These are phyloP conservation scores for Chaetomiaceae sp. DNA, from an alignment of 2,329 filamentous ascomycete species.

Conservation along the genomic window DNA sequence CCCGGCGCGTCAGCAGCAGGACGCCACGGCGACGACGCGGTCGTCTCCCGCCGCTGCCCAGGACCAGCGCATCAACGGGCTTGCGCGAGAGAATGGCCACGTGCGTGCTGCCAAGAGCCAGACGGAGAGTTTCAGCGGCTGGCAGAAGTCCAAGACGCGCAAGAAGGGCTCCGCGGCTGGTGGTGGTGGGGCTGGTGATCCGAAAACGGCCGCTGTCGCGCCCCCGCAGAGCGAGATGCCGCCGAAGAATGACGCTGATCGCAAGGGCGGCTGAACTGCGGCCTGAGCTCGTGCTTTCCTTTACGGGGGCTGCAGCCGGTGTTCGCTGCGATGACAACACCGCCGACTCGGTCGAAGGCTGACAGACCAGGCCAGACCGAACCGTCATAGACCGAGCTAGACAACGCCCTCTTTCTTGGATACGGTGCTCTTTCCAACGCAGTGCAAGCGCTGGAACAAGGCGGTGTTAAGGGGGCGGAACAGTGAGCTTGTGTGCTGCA, in stretches of 20 bases:
- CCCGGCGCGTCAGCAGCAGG: slow-evolving; percentile 25
- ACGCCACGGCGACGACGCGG: slow-evolving; percentile 22
- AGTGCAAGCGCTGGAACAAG: no score
- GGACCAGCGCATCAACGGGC: slow-evolving; percentile 35
- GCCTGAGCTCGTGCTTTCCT: no score
- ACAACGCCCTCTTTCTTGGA: slow-evolving; percentile 13
- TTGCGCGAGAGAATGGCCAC: slow-evolving; percentile 45
- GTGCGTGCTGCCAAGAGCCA: slow-evolving; percentile 50
- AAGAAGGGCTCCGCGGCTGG: slow-evolving; percentile 38
- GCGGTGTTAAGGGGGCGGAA: no score
- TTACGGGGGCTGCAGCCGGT: no score
- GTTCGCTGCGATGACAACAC: no score
- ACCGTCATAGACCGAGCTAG: no score
- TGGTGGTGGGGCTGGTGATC: slow-evolving; percentile 31
- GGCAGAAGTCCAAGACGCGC: slow-evolving; percentile 55
- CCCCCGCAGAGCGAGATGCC: slow-evolving; percentile 44
- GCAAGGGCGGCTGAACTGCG: slow-evolving; percentile 53
- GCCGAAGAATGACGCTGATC: slow-evolving; percentile 54
- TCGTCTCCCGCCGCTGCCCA: slow-evolving; percentile 21
- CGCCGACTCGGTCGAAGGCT: no score
- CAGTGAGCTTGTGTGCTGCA: no score
- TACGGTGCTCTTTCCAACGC: background rate
- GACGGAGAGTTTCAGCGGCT: slow-evolving; percentile 38
- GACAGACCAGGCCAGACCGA: no score
- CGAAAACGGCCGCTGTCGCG: slow-evolving; percentile 41